Base-by-base conservation (phyloP, 164 flowering plant genomes). In the Cinnamomum micranthum region DNA sequence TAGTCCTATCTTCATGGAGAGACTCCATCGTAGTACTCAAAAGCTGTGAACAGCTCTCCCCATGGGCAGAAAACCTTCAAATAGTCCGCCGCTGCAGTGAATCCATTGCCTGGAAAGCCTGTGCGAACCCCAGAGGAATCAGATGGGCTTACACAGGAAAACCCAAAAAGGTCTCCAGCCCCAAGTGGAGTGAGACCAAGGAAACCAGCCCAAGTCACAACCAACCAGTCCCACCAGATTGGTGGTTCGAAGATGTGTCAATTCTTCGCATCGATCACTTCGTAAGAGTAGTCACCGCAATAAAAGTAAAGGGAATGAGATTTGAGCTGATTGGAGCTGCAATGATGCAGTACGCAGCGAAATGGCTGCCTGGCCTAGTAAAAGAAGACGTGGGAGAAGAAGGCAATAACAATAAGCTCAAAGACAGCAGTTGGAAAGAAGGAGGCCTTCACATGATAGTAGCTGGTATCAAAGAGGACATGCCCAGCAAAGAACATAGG, bases 241-340 rank as follows among this genome's bases (percentile, higher is more conserved):
- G 99, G 97, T 92, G 97, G 97, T 93, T 93, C 75, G 94, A 91
- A 77, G 97, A 93, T 73, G 91, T 85, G 13, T 88, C 95, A 2
- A 85, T 89, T 22, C 89, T 95, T 0, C 77, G 94, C 76, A 95
- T 92, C 47, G 97, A 91, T 80, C 97, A 91, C 70, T 92, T 93
- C 76, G 97, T 91, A 86, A 52, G 97, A 15, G 99, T 95, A 2
- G 79, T 95, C 12, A 92, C 93, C 13, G 97, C 97, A 3, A 95
- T 90, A 24, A 91, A 89, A 80, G 97, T 90, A 3, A 93, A 92
- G 77, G 97, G 97, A 1, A 93, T 95, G 97, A 81, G 91, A 17
- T 90, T 81, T 74, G 97, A 95, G 64, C 72, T 89, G 24, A 81
- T 95, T 58, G 99, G 99, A 50, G 94, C 97, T 11, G 83, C 90